Conservation (phyloP, 192 early-diverging fungal genomes). For the Coemansia sp. region DNA sequence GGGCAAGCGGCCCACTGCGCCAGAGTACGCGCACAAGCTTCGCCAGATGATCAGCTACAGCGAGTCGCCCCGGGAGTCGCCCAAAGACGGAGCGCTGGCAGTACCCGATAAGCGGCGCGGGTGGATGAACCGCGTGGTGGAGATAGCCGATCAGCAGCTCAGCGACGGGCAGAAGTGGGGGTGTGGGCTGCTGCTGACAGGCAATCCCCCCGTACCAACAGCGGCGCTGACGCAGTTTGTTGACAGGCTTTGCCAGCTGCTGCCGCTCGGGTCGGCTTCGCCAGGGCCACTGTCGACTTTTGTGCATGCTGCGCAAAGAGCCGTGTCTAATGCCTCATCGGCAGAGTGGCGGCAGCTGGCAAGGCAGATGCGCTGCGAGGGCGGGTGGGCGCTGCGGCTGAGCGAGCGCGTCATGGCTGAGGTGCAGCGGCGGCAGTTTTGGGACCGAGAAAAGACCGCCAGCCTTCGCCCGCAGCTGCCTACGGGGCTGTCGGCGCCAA, state of each 20-base stretch:
- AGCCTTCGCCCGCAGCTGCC: slow-evolving; percentile 54
- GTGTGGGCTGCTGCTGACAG: slow-evolving; percentile 51
- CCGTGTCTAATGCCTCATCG: slow-evolving; percentile 1
- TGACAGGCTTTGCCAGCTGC: slow-evolving; percentile 24
- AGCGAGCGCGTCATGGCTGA: slow-evolving; percentile 59
- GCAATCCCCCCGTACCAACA: slow-evolving; percentile 14
- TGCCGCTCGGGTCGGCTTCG: slow-evolving; percentile 15
- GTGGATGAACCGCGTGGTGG: slow-evolving; percentile 73
- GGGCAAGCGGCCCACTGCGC: slow-evolving; percentile 31
- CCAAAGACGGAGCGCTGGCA: not conserved
- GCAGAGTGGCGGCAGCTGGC: slow-evolving; percentile 22
- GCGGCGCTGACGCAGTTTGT: slow-evolving; percentile 32
- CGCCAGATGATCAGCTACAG: slow-evolving; percentile 19
- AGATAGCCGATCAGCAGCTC: slow-evolving; percentile 79
- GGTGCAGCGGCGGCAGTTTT: slow-evolving; percentile 67
- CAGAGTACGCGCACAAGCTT: slow-evolving; percentile 25
- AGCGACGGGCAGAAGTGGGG: slow-evolving; percentile 62
- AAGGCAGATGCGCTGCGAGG: slow-evolving; percentile 61
- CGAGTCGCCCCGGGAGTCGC: not conserved
- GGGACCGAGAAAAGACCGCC: slow-evolving; percentile 23
- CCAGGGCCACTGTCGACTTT: slow-evolving; percentile 22
- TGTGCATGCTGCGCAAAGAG: slow-evolving; percentile 17
- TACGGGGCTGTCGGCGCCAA: slow-evolving; percentile 54
- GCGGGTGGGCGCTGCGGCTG: slow-evolving; percentile 70
- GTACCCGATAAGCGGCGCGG: slow-evolving; percentile 48